Conservation (phyloP, 1,139 yeast genomes). For the Pneumocystis wakefieldiae region DNA sequence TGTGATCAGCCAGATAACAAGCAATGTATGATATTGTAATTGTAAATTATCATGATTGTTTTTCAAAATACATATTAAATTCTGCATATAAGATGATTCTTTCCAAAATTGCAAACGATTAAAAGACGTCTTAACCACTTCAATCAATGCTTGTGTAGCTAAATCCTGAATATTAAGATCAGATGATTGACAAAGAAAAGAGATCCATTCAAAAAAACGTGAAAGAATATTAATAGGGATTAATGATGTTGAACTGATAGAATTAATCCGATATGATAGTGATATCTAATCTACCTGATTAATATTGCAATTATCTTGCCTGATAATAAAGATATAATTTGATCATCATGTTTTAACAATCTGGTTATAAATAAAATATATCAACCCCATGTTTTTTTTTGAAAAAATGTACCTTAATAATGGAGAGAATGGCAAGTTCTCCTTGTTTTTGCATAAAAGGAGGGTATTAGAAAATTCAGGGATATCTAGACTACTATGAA, state of each 20-base stretch:
- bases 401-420: constrained; percentile 28
- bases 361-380: background rate
- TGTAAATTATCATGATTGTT: constrained; percentile 49
- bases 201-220: constrained; percentile 33
- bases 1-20: constrained; percentile 72
- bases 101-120: constrained; percentile 49
- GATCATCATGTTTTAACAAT: constrained; percentile 22
- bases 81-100: constrained; percentile 36
- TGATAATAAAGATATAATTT: constrained; percentile 25
- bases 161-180: constrained; percentile 45
- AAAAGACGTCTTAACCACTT: constrained; percentile 41
- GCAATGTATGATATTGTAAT: constrained; percentile 63
- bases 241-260: constrained; percentile 16
- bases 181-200: constrained; percentile 32
- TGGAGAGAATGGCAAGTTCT: constrained; percentile 39
- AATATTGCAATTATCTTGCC: constrained; percentile 24
- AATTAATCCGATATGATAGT: constrained; percentile 20
- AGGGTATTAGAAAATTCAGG: constrained; percentile 29
- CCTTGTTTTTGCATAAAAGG: constrained; percentile 31
- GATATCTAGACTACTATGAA: constrained; percentile 10
- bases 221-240: constrained; percentile 27
- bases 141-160: constrained; percentile 53
- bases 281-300: constrained; percentile 19
- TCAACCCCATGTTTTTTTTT: background rate
- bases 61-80: constrained; percentile 35